phyloP scores from a whole-genome alignment of 352 stramenopile genomes.

The Phytophthora megakarya region DNA sequence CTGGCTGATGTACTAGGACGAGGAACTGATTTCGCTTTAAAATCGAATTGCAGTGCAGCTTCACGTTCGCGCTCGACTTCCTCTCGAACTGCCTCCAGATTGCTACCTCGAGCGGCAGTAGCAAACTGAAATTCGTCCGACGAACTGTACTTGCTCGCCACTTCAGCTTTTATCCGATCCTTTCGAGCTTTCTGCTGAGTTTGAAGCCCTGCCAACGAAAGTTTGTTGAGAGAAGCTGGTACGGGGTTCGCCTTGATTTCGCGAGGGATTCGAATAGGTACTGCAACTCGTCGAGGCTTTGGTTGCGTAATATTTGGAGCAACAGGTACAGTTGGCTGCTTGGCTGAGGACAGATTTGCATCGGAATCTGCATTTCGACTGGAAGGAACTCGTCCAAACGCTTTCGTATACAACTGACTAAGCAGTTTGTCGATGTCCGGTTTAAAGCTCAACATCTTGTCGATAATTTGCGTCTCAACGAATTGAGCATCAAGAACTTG shows the following conservation, averaged over 20 bases:
- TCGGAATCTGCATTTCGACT: background rate
- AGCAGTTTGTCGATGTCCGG: constrained; percentile 48
- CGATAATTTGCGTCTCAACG: constrained; percentile 75
- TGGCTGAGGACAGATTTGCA: constrained; percentile 38
- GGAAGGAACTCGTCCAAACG: constrained; percentile 55
- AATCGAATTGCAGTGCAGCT: constrained; percentile 69
- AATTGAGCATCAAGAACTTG: constrained; percentile 85
- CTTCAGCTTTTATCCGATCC: constrained; percentile 56
- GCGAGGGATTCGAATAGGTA: constrained; percentile 82
- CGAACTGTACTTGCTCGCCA: constrained; percentile 79
- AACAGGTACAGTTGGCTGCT: constrained; percentile 65
- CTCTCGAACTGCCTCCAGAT: constrained; percentile 63
- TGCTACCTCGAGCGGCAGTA: constrained; percentile 69
- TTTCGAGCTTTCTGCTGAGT: constrained; percentile 60
- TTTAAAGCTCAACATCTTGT: constrained; percentile 56
- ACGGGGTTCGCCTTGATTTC: constrained; percentile 76
- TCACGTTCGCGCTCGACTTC: constrained; percentile 72
- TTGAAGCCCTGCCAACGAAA: constrained; percentile 70
- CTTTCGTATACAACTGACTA: constrained; percentile 65
- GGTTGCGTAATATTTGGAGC: constrained; percentile 89
- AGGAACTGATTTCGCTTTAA: constrained; percentile 76
- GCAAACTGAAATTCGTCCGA: constrained; percentile 78
- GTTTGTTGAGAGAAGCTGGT: constrained; percentile 63
- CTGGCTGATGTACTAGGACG: constrained; percentile 38
- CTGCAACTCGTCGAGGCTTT: constrained; percentile 60